phyloP scores from a whole-genome alignment of 257 asterid genomes.

The Solanum pinnatisectum region DNA sequence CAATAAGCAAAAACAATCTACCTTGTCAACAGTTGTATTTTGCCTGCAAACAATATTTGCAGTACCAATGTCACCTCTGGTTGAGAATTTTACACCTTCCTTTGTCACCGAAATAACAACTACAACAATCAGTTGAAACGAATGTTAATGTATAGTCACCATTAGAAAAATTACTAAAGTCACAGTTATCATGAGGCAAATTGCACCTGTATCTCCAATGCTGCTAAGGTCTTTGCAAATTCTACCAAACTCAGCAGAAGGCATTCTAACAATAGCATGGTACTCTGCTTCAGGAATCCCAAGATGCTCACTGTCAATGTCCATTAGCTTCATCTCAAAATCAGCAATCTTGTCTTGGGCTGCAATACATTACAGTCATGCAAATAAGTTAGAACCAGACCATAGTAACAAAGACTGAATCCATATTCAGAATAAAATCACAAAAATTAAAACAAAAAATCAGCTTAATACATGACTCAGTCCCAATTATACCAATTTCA shows the following conservation, averaged over 20 bases:
- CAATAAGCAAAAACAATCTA: not conserved
- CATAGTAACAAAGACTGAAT: not conserved
- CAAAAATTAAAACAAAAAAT: not conserved
- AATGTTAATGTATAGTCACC: not conserved
- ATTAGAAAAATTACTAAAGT: not conserved
- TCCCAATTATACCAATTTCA: not conserved
- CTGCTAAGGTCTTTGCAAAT: constrained; percentile 34
- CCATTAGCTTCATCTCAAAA: constrained; percentile 37
- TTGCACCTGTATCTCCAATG: constrained; percentile 29
- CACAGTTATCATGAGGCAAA: not conserved
- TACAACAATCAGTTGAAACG: constrained; percentile 10
- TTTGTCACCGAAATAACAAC: constrained; percentile 92
- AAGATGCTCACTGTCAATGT: constrained; percentile 34
- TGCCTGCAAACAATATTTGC: constrained; percentile 81
- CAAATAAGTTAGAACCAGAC: not conserved
- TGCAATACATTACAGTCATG: not conserved
- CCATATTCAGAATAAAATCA: not conserved
- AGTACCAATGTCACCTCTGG: constrained; percentile 87
- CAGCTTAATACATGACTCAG: not conserved
- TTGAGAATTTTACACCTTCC: constrained; percentile 94
- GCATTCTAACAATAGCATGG: constrained; percentile 38
- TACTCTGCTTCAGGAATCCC: constrained; percentile 36
- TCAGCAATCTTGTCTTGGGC: constrained; percentile 39
- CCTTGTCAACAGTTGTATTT: constrained; percentile 91
- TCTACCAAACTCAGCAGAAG: constrained; percentile 34